Evolutionary conservation across 768 basidiomycete genomes (phyloP), one percentile per base, ranked within the genome.

Genomic region (Strobilomyces echinocephalus): DNA sequence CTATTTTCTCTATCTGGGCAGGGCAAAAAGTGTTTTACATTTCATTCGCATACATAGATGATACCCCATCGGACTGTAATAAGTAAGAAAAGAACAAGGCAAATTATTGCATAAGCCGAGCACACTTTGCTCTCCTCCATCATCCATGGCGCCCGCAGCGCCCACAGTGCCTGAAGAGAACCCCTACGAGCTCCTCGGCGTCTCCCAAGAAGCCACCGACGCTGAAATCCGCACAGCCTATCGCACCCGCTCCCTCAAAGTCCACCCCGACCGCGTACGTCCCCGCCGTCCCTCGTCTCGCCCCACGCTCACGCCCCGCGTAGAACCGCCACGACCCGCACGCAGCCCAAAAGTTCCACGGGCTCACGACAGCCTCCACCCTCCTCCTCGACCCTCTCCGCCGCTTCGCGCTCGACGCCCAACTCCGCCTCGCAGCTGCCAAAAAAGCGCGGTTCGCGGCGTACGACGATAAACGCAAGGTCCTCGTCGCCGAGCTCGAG

Each of bases 341-440:
- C 71, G 90, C 90, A 82, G 87, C 87, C 2, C 79, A 83, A 52
- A 87, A 89, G 65, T 92, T 93, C 63, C 90, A 93, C 64, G 88
- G 88, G 52, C 79, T 93, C 46, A 91, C 86, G 51, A 82, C 83
- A 55, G 88, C 90, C 0, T 87, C 89, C 61, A 85, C 91, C 65
- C 75, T 91, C 2, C 74, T 93, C 7, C 84, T 91, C 52, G 91
- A 92, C 61, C 90, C 90, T 5, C 70, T 88, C 31, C 82, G 86
- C 35, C 82, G 88, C 18, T 75, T 91, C 39, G 89, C 87, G 0
- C 74, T 93, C 50, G 88, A 93, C 63, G 87, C 88, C 2, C 88
- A 87, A 63, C 70, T 87, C n/a, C 83, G 85, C 39, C 68, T 85
- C 2, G 82, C 85, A 53, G 77, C 80, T 38, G 88, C 89, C 0